Conservation (phyloP, 2,329 filamentous ascomycete genomes). For the Cladosporium sp. region DNA sequence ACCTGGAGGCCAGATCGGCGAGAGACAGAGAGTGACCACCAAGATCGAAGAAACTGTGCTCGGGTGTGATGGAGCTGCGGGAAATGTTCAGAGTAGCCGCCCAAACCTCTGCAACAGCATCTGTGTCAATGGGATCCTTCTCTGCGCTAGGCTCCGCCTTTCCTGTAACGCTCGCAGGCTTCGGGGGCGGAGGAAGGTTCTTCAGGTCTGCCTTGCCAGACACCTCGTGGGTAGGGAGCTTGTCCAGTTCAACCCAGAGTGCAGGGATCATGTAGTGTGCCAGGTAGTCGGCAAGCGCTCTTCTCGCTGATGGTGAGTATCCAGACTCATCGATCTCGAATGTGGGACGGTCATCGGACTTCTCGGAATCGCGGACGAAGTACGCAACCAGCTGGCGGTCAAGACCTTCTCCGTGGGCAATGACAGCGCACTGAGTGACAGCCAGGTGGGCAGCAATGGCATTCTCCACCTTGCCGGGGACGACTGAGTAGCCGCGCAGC, state of each 20-base stretch:
- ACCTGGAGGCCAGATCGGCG: slow-evolving; percentile 67
- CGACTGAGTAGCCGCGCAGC: slow-evolving; percentile 71
- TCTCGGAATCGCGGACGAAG: slow-evolving; percentile 62
- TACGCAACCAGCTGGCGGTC: slow-evolving; percentile 74
- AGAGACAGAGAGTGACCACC: slow-evolving; percentile 73
- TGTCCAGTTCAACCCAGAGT: slow-evolving; percentile 68
- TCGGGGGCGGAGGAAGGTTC: slow-evolving; percentile 60
- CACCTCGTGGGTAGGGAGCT: slow-evolving; percentile 69
- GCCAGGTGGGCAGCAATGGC: slow-evolving; percentile 65
- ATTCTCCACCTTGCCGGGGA: slow-evolving; percentile 71
- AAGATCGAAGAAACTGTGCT: slow-evolving; percentile 76
- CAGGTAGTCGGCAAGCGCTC: slow-evolving; percentile 59
- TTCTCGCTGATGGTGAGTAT: slow-evolving; percentile 64
- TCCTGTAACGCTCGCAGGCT: slow-evolving; percentile 34
- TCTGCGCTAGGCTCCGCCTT: slow-evolving; percentile 37
- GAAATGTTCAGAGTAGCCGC: slow-evolving; percentile 65
- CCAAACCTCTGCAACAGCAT: slow-evolving; percentile 68
- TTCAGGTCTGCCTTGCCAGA: slow-evolving; percentile 76
- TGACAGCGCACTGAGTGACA: slow-evolving; percentile 65
- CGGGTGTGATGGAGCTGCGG: slow-evolving; percentile 55
- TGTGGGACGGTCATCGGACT: slow-evolving; percentile 52
- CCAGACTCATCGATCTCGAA: slow-evolving; percentile 66
- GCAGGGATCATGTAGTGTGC: slow-evolving; percentile 81
- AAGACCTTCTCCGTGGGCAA: slow-evolving; percentile 70
- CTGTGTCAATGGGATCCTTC: slow-evolving; percentile 60